phyloP scores from a whole-genome alignment of 2,329 filamentous ascomycete genomes.

The Juglanconis sp. region DNA sequence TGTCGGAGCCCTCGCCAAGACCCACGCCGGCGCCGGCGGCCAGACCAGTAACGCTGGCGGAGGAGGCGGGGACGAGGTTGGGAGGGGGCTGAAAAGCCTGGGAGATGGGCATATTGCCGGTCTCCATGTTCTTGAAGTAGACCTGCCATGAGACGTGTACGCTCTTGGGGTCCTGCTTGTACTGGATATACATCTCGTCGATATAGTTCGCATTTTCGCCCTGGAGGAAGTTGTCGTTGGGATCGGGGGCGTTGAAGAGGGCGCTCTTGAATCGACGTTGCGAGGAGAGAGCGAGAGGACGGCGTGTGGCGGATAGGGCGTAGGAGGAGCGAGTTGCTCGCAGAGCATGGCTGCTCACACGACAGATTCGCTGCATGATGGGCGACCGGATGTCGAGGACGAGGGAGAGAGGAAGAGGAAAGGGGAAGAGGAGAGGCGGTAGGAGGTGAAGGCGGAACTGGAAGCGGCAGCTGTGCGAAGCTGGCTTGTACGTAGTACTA shows the following conservation, averaged over 20 bases:
- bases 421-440: not conserved
- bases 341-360: slow-evolving; percentile 24
- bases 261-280: slow-evolving; percentile 56
- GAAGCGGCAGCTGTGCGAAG: slow-evolving; percentile 6
- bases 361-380: slow-evolving; percentile 19
- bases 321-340: slow-evolving; percentile 27
- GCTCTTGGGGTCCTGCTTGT: slow-evolving; percentile 88
- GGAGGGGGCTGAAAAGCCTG: slow-evolving; percentile 96
- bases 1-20: slow-evolving; percentile 69
- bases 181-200: slow-evolving; percentile 99
- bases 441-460: not conserved
- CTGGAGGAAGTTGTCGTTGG: slow-evolving; percentile 93
- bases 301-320: slow-evolving; percentile 42
- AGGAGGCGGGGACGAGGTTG: slow-evolving; percentile 79
- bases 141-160: slow-evolving; percentile 98
- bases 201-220: slow-evolving; percentile 98
- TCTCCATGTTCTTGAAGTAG: slow-evolving; percentile 99
- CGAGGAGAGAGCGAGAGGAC: slow-evolving; percentile 47
- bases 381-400: not conserved
- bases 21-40: slow-evolving; percentile 66
- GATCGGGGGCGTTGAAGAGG: slow-evolving; percentile 60
- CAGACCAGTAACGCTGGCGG: slow-evolving; percentile 71
- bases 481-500: not conserved
- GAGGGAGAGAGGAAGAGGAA: too few relatives aligned
- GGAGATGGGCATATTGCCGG: slow-evolving; percentile 93